Evolutionary conservation across 306 rosid genomes (phyloP).

Genomic region (Canavalia ensiformis): DNA sequence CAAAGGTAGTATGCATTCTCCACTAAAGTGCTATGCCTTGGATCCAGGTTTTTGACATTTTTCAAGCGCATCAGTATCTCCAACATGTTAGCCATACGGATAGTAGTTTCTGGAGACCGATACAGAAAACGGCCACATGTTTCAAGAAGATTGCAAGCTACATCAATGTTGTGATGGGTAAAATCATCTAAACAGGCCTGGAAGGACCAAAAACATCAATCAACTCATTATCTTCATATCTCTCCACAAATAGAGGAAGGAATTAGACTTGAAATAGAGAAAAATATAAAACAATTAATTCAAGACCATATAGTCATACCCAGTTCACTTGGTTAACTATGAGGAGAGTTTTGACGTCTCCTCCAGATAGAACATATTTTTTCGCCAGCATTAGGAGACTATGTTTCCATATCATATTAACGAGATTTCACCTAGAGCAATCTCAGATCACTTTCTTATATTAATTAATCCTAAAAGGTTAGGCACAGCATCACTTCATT

Average conservation of each 20-base stretch:
- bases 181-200: constrained; percentile 99
- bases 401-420: constrained; percentile 1
- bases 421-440: background rate
- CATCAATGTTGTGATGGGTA: constrained; percentile 98
- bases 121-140: constrained; percentile 97
- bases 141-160: constrained; percentile 98
- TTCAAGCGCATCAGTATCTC: constrained; percentile 98
- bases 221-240: constrained; percentile 11
- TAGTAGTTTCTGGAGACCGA: constrained; percentile 96
- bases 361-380: constrained; percentile 12
- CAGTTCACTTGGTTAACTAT: constrained; percentile 20
- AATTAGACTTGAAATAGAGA: background rate
- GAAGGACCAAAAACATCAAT: constrained; percentile 39
- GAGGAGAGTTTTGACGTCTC: constrained; percentile 1
- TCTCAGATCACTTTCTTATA: constrained; percentile 2
- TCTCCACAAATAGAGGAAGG: constrained; percentile 30
- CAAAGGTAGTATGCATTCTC: constrained; percentile 99
- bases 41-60: constrained; percentile 98
- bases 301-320: constrained; percentile 16
- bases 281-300: constrained; percentile 7
- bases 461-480: background rate
- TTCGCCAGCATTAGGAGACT: background rate
- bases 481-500: background rate
- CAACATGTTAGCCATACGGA: constrained; percentile 97
- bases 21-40: constrained; percentile 97